Evolutionary conservation across 306 rosid genomes (phyloP).

Genomic region (Trifolium pratense): DNA sequence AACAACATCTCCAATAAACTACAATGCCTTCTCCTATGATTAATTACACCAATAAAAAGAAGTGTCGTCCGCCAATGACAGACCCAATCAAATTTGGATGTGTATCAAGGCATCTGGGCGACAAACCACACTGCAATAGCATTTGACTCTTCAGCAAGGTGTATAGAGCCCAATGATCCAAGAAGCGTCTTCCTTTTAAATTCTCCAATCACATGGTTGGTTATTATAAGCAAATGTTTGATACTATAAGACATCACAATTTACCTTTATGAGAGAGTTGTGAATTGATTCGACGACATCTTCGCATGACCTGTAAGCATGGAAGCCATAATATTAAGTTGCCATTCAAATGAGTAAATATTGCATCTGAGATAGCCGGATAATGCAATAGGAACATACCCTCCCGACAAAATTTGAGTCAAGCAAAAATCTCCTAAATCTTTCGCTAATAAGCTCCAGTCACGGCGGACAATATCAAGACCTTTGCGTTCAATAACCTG

Average conservation of each 20-base stretch:
- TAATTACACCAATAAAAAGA: constrained; percentile 14
- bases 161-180: constrained; percentile 30
- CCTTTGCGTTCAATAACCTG: constrained; percentile 97
- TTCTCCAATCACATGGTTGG: constrained; percentile 15
- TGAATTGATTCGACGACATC: constrained; percentile 96
- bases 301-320: constrained; percentile 76
- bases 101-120: constrained; percentile 24
- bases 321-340: constrained; percentile 17
- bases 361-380: constrained; percentile 25
- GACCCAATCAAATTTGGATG: constrained; percentile 27
- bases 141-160: constrained; percentile 7
- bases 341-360: constrained; percentile 34
- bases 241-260: constrained; percentile 35
- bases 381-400: constrained; percentile 58
- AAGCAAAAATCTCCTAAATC: constrained; percentile 94
- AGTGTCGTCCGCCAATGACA: constrained; percentile 17
- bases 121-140: constrained; percentile 4
- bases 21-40: constrained; percentile 23
- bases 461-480: constrained; percentile 98
- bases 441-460: constrained; percentile 96
- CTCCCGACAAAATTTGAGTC: constrained; percentile 90
- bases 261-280: constrained; percentile 80
- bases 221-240: constrained; percentile 12
- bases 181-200: constrained; percentile 33
- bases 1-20: constrained; percentile 18